A percentile compares a stretch with the other conserved stretches of the same genome.
These are phyloP conservation scores for Periconia macrospinosa DNA, from an alignment of 2,329 filamentous ascomycete genomes.

Conservation along the genomic window DNA sequence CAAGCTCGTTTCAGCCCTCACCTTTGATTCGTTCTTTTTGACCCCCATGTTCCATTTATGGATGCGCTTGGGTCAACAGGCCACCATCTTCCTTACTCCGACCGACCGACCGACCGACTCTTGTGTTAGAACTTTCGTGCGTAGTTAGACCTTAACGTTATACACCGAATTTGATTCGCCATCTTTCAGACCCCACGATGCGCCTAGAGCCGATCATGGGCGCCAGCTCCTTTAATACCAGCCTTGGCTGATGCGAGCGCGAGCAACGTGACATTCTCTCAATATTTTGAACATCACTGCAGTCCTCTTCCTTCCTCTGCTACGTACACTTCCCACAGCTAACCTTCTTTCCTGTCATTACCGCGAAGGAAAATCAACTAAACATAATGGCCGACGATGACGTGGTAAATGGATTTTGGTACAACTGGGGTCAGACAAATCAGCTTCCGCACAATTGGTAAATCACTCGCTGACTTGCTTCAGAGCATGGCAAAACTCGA, in stretches of 20 bases:
- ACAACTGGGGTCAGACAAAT: conserved; percentile 14
- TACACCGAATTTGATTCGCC: not conserved
- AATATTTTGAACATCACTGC: too few relatives aligned
- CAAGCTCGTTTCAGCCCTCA: not conserved
- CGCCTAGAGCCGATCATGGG: not conserved
- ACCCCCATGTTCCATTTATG: too few relatives aligned
- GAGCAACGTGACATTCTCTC: too few relatives aligned
- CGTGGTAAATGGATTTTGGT: conserved; percentile 18
- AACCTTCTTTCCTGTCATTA: not conserved
- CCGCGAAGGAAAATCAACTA: too few relatives aligned
- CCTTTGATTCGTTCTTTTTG: not conserved
- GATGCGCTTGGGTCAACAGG: too few relatives aligned
- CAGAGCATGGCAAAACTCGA: conserved; percentile 14
- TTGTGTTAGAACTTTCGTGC: too few relatives aligned
- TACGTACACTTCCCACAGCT: not conserved
- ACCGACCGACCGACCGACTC: too few relatives aligned
- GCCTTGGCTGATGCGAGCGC: too few relatives aligned
- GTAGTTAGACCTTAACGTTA: not conserved
- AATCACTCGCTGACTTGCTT: not conserved
- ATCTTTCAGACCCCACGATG: not conserved
- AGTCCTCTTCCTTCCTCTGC: not conserved
- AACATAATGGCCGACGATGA: conserved; percentile 3
- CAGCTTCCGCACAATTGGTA: not conserved
- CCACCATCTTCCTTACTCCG: too few relatives aligned
- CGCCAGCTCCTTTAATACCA: not conserved